These are phyloP conservation scores for Lactarius sanguifluus DNA, from an alignment of 768 basidiomycete genomes.

Conservation along the genomic window DNA sequence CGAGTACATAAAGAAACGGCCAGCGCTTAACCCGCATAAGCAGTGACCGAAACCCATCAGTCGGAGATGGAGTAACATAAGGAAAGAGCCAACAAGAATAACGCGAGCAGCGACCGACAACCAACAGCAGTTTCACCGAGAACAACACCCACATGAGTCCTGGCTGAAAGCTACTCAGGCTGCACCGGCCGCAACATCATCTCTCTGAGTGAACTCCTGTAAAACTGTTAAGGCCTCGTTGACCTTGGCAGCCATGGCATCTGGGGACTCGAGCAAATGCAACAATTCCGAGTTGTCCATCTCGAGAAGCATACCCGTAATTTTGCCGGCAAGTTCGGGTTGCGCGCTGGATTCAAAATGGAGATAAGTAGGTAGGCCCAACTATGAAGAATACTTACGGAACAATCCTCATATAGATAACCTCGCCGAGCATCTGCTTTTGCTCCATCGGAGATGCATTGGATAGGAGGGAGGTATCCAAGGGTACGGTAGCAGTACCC, in stretches of 20 bases:
- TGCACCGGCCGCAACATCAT: slow-evolving; percentile 32
- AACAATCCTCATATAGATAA: slow-evolving; percentile 89
- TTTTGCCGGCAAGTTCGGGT: slow-evolving; percentile 95
- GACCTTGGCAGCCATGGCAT: slow-evolving; percentile 87
- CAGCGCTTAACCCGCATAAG: slow-evolving; percentile 48
- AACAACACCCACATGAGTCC: slow-evolving; percentile 8
- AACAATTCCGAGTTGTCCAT: slow-evolving; percentile 97
- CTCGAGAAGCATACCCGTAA: slow-evolving; percentile 98
- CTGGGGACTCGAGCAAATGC: slow-evolving; percentile 78
- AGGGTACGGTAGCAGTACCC: slow-evolving; percentile 50
- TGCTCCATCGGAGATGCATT: slow-evolving; percentile 74
- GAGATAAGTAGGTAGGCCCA: slow-evolving; percentile 24
- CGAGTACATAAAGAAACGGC: slow-evolving; percentile 57
- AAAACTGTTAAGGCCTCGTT: slow-evolving; percentile 88
- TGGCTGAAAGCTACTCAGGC: slow-evolving; percentile 15
- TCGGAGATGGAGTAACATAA: slow-evolving; percentile 34
- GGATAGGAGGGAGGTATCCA: slow-evolving; percentile 63
- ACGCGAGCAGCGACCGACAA: slow-evolving; percentile 40
- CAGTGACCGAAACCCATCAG: slow-evolving; percentile 36
- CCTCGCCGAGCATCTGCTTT: slow-evolving; percentile 99
- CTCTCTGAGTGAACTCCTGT: slow-evolving; percentile 70
- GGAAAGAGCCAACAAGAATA: slow-evolving; percentile 28
- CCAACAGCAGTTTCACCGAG: slow-evolving; percentile 35
- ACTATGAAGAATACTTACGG: slow-evolving; percentile 50
- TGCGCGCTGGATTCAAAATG: slow-evolving; percentile 53